A percentile compares a stretch with the other conserved stretches of the same genome.
Evolutionary conservation across 148 eudicot genomes (phyloP).

Genomic region (Hydrangea macrophylla): DNA sequence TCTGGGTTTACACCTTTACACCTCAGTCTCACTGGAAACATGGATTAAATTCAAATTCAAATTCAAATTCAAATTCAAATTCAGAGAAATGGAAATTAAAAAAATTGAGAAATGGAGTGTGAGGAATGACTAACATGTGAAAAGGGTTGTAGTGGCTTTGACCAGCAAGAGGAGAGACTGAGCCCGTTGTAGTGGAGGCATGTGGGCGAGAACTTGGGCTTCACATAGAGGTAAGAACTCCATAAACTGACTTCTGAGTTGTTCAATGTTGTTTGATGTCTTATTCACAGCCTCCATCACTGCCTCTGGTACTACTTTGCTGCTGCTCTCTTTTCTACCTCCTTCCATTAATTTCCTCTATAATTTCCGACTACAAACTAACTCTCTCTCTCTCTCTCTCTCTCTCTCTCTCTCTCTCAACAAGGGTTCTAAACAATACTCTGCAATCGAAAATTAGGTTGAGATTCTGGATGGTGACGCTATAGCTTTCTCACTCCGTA

Average conservation of each 20-base stretch:
- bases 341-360: conserved; percentile 12
- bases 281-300: conserved; percentile 57
- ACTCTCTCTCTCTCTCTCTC: no score
- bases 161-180: conserved; percentile 63
- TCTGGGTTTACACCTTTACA: conserved; percentile 81
- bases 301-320: conserved; percentile 43
- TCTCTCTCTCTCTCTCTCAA: background rate
- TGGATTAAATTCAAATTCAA: background rate
- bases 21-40: conserved; percentile 71
- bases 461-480: no score
- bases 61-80: conserved; percentile 10
- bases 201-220: conserved; percentile 38
- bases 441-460: no score
- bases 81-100: background rate
- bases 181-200: conserved; percentile 81
- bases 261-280: conserved; percentile 48
- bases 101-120: background rate
- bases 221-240: conserved; percentile 59
- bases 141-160: conserved; percentile 61
- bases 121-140: conserved; percentile 41
- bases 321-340: conserved; percentile 10
- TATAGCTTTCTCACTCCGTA: no score
- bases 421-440: background rate
- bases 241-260: conserved; percentile 41
- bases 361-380: conserved; percentile 58